Base-by-base conservation (phyloP, 129 eudicot genomes). In the Flaveria linearis region DNA sequence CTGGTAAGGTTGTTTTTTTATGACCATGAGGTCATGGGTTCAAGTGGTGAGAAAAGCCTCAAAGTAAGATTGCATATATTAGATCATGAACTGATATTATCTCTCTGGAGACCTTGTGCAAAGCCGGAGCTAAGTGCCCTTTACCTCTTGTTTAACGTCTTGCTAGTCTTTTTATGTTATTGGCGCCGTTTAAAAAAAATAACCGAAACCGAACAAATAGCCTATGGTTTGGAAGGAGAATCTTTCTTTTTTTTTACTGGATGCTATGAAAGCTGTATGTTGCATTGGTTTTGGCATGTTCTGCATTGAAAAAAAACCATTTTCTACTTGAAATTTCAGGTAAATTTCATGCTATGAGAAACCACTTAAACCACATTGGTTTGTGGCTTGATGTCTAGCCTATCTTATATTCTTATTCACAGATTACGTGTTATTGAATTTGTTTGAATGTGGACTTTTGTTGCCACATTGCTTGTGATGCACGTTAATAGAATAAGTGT, bases 281-380 rank as follows among this genome's bases (percentile, higher is more conserved):
- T 71, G 64, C 75, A 51, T 51, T 50, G 68, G 42, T 13, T 62
- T 28, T 62, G 18, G 43, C 22, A 64, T 64, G 46, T 64, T 64
- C 14, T 16, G 14, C 41, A 28, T 61, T n/a, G 18, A 26, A 7
- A 30, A 30, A 36, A 14, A 30, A 0, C 10, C 6, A 36, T 36
- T 64, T 30, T 14, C 0, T 1, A 30, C 33, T 5, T 3, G 23
- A 64, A 15, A 36, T 15, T 64, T 64, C 0, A 15, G 13, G 5
- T 64, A 33, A 64, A 36, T 15, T 64, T 33, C 39, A 10, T 72
- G 65, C 11, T 33, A 23, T 53, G 65, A 71, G 25, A 9, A 9
- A 28, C 11, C 26, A 52, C 30, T 17, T 26, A 28, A 30, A 23
- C 49, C 64, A 11, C 16, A n/a, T 71, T 10, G 49, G 15, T 51